Percentiles rank a stretch among this genome's conserved stretches.
phyloP scores from a whole-genome alignment of 1,284 basidiomycete genomes.

The Cutaneotrichosporon sp. region DNA sequence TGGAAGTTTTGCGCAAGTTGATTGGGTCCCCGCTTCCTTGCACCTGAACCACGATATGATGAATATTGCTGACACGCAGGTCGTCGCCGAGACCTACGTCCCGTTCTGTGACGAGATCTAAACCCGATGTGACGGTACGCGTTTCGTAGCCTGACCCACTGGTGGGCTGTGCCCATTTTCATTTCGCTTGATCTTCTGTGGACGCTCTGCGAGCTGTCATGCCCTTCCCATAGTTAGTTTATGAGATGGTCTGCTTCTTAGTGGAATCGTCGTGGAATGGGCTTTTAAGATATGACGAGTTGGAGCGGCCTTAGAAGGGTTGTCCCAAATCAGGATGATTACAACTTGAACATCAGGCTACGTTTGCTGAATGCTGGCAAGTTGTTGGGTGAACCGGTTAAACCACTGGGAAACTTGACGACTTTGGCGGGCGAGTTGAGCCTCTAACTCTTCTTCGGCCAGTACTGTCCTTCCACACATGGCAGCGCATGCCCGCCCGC shows the following conservation, averaged over 20 bases:
- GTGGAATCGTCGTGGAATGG: background rate
- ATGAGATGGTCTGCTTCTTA: background rate
- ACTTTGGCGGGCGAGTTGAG: background rate
- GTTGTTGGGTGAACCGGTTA: background rate
- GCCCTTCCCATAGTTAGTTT: background rate
- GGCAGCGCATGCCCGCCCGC: background rate
- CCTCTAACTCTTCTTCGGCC: background rate
- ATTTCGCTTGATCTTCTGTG: background rate
- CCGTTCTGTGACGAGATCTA: constrained; percentile 33
- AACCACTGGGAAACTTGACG: background rate
- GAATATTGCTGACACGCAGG: constrained; percentile 23
- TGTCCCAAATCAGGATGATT: too few species aligned
- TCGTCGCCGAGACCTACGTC: constrained; percentile 46
- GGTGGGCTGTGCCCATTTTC: background rate
- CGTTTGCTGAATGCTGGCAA: background rate
- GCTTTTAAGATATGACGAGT: background rate
- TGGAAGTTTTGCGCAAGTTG: background rate
- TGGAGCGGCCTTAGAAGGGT: background rate
- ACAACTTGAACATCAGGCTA: too few species aligned
- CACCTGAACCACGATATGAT: background rate
- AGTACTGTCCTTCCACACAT: background rate
- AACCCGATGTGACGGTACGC: background rate
- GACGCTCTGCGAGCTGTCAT: constrained; percentile 7
- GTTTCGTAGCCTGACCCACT: background rate
- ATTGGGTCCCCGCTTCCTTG: background rate